Conservation (phyloP, 2,329 filamentous ascomycete species). For the Cercospora berteroae region DNA sequence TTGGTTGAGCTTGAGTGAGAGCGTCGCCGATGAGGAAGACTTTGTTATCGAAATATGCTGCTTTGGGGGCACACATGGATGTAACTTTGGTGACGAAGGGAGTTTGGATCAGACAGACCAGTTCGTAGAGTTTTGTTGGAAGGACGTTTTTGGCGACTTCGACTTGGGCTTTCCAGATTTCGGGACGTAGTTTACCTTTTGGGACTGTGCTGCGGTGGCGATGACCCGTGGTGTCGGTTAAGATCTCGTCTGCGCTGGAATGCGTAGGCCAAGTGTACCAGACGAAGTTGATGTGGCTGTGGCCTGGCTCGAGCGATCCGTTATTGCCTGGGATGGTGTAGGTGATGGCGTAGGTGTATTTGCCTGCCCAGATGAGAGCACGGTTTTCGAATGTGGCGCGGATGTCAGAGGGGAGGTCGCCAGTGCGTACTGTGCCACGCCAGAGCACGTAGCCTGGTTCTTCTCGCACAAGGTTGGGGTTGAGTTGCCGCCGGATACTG, state of each 20-base stretch:
- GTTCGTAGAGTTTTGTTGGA: conserved; percentile 28
- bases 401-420: conserved; percentile 12
- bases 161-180: conserved; percentile 34
- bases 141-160: conserved; percentile 23
- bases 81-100: conserved; percentile 35
- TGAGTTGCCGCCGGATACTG: conserved; percentile 18
- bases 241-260: conserved; percentile 27
- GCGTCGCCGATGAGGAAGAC: conserved; percentile 36
- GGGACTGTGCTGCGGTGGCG: conserved; percentile 33
- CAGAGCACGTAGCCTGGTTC: conserved; percentile 28
- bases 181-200: conserved; percentile 31
- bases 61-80: conserved; percentile 27
- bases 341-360: conserved; percentile 24
- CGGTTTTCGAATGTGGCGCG: conserved; percentile 16
- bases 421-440: conserved; percentile 23
- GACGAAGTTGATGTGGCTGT: conserved; percentile 33
- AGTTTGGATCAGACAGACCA: conserved; percentile 28
- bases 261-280: conserved; percentile 30
- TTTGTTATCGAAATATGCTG: conserved; percentile 29
- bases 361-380: conserved; percentile 16
- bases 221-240: conserved; percentile 34
- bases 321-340: conserved; percentile 35
- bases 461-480: conserved; percentile 19
- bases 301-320: conserved; percentile 28
- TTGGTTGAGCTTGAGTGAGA: conserved; percentile 32